Percentiles rank a stretch among this genome's conserved stretches.
Evolutionary conservation across 371 early-diverging fungal genomes (phyloP).

Genomic region (Zychaea mexicana): DNA sequence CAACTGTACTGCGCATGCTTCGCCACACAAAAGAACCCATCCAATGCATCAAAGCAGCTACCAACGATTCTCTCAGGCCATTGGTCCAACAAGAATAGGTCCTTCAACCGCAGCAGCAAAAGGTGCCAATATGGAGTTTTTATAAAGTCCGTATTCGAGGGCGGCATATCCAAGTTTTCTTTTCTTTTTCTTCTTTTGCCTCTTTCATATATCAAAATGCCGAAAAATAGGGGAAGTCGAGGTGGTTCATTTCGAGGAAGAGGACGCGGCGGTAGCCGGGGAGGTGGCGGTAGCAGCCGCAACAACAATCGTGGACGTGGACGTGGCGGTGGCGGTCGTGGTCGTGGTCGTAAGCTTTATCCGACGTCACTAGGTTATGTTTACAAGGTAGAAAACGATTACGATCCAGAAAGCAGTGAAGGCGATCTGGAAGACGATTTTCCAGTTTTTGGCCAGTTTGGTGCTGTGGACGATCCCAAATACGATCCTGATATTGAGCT

Average conservation of each 20-base stretch:
- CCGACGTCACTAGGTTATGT: constrained; percentile 9
- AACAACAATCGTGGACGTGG: constrained; percentile 7
- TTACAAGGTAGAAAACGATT: constrained; percentile 11
- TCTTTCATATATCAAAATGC: neutral
- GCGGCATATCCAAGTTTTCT: too few species aligned
- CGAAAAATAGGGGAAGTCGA: constrained; percentile 2
- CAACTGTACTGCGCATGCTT: too few species aligned
- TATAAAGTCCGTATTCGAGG: too few species aligned
- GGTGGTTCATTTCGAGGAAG: constrained; percentile 9
- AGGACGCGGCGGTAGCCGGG: constrained; percentile 4
- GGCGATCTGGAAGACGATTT: constrained; percentile 20
- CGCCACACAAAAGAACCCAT: too few species aligned
- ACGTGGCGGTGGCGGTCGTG: constrained; percentile 18
- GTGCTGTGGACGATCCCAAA: constrained; percentile 11
- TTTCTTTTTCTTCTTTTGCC: neutral
- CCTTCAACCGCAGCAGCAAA: too few species aligned
- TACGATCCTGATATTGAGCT: constrained; percentile 2
- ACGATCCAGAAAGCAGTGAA: neutral
- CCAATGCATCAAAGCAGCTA: too few species aligned
- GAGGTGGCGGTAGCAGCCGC: constrained; percentile 10
- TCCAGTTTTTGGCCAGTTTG: constrained; percentile 21
- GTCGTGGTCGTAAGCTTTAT: constrained; percentile 10
- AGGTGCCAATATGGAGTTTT: too few species aligned
- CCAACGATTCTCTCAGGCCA: too few species aligned
- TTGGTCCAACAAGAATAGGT: too few species aligned